Evolutionary conservation across 2,329 filamentous ascomycete species (phyloP).

Genomic region (Epichloe amarillans): DNA sequence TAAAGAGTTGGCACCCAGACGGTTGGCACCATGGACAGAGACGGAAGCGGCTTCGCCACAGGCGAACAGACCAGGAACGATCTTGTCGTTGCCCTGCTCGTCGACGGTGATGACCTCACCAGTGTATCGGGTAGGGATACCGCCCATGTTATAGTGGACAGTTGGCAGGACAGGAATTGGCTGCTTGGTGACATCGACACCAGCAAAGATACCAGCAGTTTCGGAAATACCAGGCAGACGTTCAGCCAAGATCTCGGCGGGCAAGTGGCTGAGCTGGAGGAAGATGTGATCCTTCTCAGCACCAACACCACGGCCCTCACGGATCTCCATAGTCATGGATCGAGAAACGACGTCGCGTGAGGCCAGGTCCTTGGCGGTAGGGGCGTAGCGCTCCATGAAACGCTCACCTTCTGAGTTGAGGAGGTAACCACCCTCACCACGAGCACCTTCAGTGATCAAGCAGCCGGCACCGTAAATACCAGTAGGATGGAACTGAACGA

Average conservation of each 20-base stretch:
- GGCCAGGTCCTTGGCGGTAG: slow-evolving; percentile 94
- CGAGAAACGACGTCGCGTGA: slow-evolving; percentile 92
- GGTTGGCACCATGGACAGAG: slow-evolving; percentile 95
- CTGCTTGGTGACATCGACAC: slow-evolving; percentile 94
- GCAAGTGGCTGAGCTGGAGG: slow-evolving; percentile 92
- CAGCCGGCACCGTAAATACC: slow-evolving; percentile 98
- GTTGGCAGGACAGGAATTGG: slow-evolving; percentile 93
- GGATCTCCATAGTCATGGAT: slow-evolving; percentile 97
- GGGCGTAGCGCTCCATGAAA: slow-evolving; percentile 98
- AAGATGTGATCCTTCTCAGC: slow-evolving; percentile 97
- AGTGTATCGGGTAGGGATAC: slow-evolving; percentile 94
- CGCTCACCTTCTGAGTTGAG: slow-evolving; percentile 96
- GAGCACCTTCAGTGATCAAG: slow-evolving; percentile 93
- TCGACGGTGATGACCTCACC: slow-evolving; percentile 90
- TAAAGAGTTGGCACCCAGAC: slow-evolving; percentile 94
- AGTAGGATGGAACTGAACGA: slow-evolving; percentile 98
- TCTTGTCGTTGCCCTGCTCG: slow-evolving; percentile 73
- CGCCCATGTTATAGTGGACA: slow-evolving; percentile 99
- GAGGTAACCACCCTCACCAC: slow-evolving; percentile 96
- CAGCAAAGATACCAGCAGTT: slow-evolving; percentile 92
- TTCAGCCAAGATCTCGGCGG: slow-evolving; percentile 82
- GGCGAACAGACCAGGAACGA: slow-evolving; percentile 89
- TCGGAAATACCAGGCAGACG: slow-evolving; percentile 97
- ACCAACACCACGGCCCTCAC: slow-evolving; percentile 91
- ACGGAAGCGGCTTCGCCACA: slow-evolving; percentile 96